These are phyloP conservation scores for Pholiota microspora DNA, from an alignment of 768 basidiomycete genomes.

Conservation along the genomic window DNA sequence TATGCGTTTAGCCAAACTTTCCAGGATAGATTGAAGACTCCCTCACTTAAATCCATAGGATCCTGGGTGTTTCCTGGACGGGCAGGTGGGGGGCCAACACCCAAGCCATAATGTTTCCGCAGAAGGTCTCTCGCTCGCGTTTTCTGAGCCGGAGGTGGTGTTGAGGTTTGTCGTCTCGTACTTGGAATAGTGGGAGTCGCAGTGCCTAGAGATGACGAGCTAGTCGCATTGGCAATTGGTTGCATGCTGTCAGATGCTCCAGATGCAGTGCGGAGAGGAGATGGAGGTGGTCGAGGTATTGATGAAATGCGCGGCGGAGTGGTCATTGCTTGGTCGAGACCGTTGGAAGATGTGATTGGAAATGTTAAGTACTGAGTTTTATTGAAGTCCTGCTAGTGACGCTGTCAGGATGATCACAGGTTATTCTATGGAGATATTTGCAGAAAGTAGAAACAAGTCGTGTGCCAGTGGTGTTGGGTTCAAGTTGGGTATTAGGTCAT, in stretches of 20 bases:
- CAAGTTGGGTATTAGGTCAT: too few relatives aligned
- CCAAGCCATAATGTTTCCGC: conserved; percentile 86
- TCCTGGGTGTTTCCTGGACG: conserved; percentile 56
- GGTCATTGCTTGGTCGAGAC: background rate
- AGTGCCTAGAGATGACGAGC: background rate
- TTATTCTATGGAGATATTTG: too few relatives aligned
- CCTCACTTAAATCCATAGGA: conserved; percentile 78
- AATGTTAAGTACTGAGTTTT: background rate
- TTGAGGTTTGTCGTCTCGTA: conserved; percentile 1
- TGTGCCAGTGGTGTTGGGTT: too few relatives aligned
- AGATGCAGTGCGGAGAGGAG: conserved; percentile 23
- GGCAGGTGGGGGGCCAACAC: conserved; percentile 68
- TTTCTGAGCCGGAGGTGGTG: conserved; percentile 35
- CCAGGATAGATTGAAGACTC: background rate
- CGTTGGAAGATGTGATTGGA: background rate
- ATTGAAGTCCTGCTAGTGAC: too few relatives aligned
- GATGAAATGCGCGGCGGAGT: conserved; percentile 16
- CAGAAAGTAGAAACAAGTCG: too few relatives aligned
- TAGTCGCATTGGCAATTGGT: background rate
- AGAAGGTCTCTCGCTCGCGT: conserved; percentile 72
- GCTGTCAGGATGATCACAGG: too few relatives aligned
- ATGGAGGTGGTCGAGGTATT: conserved; percentile 24
- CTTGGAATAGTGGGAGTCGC: background rate
- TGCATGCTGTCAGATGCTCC: conserved; percentile 1
- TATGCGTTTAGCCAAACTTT: background rate